phyloP scores from a whole-genome alignment of 371 early-diverging fungal genomes.

The Mortierella sp. region DNA sequence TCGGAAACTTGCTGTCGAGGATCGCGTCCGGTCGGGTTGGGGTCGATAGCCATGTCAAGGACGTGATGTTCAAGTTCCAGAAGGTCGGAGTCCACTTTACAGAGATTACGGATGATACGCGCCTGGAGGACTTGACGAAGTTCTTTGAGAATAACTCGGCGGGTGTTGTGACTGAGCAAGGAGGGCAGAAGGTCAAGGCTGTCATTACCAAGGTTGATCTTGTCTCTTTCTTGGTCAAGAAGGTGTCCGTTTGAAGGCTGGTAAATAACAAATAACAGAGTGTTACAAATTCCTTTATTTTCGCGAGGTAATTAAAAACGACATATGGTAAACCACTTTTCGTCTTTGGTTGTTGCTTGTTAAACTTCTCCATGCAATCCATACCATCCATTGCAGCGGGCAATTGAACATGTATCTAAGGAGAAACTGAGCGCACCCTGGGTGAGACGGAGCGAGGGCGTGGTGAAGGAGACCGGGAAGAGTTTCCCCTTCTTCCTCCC shows the following conservation, averaged over 20 bases:
- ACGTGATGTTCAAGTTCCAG: slow-evolving; percentile 92
- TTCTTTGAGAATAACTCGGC: slow-evolving; percentile 94
- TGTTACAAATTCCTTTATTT: too few relatives aligned
- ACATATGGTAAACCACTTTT: too few relatives aligned
- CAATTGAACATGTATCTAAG: background rate
- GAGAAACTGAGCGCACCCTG: slow-evolving; percentile 16
- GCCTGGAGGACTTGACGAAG: slow-evolving; percentile 80
- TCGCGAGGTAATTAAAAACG: too few relatives aligned
- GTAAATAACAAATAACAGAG: too few relatives aligned
- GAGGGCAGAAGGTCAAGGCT: slow-evolving; percentile 78
- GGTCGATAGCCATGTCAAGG: slow-evolving; percentile 74
- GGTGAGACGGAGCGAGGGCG: slow-evolving; percentile 10
- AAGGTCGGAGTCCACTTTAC: slow-evolving; percentile 73
- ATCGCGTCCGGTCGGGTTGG: slow-evolving; percentile 80
- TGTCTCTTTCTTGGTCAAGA: slow-evolving; percentile 82
- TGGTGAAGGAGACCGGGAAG: slow-evolving; percentile 10
- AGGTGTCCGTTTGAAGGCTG: slow-evolving; percentile 41
- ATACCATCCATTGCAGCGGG: too few relatives aligned
- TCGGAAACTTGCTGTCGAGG: slow-evolving; percentile 90
- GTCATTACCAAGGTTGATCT: slow-evolving; percentile 95
- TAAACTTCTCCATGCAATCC: too few relatives aligned
- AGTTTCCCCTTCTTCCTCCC: too few relatives aligned
- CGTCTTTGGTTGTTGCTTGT: too few relatives aligned
- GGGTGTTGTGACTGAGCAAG: slow-evolving; percentile 89
- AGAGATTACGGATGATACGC: slow-evolving; percentile 88